These are phyloP conservation scores for Globisporangium spiculum DNA, from an alignment of 352 stramenopile species.

Conservation along the genomic window DNA sequence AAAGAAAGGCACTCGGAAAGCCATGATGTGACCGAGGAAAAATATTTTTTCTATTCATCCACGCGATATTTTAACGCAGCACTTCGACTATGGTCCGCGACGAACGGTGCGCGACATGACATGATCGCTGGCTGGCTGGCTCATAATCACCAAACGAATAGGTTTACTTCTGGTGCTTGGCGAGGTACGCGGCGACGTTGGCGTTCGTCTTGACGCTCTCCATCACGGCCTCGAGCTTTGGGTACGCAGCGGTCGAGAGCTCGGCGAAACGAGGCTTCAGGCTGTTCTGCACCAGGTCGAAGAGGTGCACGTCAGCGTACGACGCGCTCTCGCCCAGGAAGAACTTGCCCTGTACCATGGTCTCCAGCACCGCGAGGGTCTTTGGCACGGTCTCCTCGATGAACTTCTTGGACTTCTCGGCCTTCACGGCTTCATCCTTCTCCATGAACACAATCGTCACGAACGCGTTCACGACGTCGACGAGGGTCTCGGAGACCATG, in stretches of 20 bases:
- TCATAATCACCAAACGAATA: no score
- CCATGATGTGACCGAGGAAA: no score
- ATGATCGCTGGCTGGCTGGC: no score
- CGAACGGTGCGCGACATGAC: no score
- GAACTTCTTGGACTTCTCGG: constrained; percentile 30
- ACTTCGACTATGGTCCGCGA: neutral
- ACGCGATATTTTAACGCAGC: neutral
- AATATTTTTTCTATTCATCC: no score
- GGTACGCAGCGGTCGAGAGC: constrained; percentile 32
- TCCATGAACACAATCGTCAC: constrained; percentile 31
- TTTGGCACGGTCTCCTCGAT: constrained; percentile 23
- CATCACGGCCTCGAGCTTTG: constrained; percentile 43
- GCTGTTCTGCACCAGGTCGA: constrained; percentile 47
- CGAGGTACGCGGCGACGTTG: constrained; percentile 34
- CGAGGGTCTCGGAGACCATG: constrained; percentile 43
- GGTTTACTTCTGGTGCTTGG: constrained; percentile 21
- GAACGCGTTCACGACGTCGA: constrained; percentile 34
- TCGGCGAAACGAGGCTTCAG: constrained; percentile 18
- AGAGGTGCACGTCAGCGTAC: constrained; percentile 53
- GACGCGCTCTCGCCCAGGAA: constrained; percentile 40
- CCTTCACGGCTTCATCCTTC: constrained; percentile 37
- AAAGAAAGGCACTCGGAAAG: no score
- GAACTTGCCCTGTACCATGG: constrained; percentile 37
- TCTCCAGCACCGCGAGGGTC: constrained; percentile 22
- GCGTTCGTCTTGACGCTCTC: constrained; percentile 29